Percentiles rank a stretch among this genome's conserved stretches.
These are phyloP conservation scores for Chrysoporthe cubensis DNA, from an alignment of 2,329 filamentous ascomycete genomes.

Conservation along the genomic window DNA sequence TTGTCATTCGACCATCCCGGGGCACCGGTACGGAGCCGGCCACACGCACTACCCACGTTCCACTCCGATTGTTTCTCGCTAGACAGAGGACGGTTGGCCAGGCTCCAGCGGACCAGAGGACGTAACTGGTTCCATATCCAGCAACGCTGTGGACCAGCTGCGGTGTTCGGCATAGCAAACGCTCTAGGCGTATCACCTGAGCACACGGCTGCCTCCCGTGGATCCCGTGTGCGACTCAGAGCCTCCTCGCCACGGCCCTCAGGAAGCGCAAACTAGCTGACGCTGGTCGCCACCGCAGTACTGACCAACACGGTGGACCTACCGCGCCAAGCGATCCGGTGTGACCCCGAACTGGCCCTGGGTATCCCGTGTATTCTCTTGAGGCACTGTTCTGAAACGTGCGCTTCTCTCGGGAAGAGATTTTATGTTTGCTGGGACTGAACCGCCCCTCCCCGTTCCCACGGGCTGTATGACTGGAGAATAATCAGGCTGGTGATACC, in stretches of 20 bases:
- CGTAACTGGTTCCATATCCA: background rate
- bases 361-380: background rate
- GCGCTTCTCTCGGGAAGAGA: background rate
- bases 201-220: background rate
- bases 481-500: background rate
- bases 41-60: background rate
- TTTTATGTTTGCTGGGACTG: background rate
- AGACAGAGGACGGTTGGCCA: background rate
- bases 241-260: background rate
- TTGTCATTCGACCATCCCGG: background rate
- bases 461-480: background rate
- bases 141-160: background rate
- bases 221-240: background rate
- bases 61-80: background rate
- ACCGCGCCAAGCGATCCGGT: background rate
- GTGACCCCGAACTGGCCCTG: background rate
- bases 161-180: background rate
- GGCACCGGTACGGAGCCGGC: background rate
- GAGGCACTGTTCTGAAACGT: background rate
- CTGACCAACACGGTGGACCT: too few relatives aligned
- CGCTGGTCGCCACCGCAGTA: background rate
- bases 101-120: background rate
- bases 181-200: background rate
- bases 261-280: background rate
- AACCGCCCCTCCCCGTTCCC: background rate